A percentile compares a stretch with the other conserved stretches of the same genome.
Conservation (phyloP, 2,329 filamentous ascomycete genomes). For the Zymoseptoria brevis region DNA sequence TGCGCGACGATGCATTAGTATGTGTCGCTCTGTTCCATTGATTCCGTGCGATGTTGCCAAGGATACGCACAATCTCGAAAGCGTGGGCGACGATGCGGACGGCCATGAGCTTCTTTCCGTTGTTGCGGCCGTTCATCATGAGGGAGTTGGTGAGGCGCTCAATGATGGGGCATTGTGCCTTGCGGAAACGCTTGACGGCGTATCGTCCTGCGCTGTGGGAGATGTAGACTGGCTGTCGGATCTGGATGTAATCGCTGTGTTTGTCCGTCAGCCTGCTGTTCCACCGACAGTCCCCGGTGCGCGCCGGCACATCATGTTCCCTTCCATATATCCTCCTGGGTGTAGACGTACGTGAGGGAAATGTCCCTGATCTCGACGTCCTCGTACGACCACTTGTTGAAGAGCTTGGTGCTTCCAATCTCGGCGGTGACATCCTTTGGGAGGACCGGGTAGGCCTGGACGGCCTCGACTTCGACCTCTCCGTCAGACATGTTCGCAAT, state of each 20-base stretch:
- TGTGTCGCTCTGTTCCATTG: not conserved
- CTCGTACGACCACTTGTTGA: slow-evolving; percentile 98
- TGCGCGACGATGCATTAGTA: slow-evolving; percentile 33
- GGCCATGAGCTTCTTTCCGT: slow-evolving; percentile 99
- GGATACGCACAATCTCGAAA: slow-evolving; percentile 86
- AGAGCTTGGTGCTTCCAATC: slow-evolving; percentile 89
- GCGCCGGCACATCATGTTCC: not conserved
- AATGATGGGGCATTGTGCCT: slow-evolving; percentile 99
- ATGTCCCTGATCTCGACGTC: slow-evolving; percentile 99
- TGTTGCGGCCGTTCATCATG: slow-evolving; percentile 99
- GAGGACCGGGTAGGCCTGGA: slow-evolving; percentile 68
- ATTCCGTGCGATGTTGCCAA: slow-evolving; percentile 26
- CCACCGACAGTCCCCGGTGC: slow-evolving; percentile 16
- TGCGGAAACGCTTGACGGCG: slow-evolving; percentile 99
- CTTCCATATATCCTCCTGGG: slow-evolving; percentile 6
- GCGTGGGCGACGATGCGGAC: slow-evolving; percentile 98
- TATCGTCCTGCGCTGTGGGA: slow-evolving; percentile 98
- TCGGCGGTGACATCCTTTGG: slow-evolving; percentile 88
- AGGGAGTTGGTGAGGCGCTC: slow-evolving; percentile 99
- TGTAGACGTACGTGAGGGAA: slow-evolving; percentile 82
- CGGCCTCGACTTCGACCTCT: slow-evolving; percentile 93
- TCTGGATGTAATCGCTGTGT: slow-evolving; percentile 96
- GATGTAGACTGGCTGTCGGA: slow-evolving; percentile 97
- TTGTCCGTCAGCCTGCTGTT: slow-evolving; percentile 20
- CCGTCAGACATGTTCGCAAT: slow-evolving; percentile 77